Percentiles rank a stretch among this genome's conserved stretches.
phyloP scores from a whole-genome alignment of 2,329 filamentous ascomycete species.

The Pezicula radicicola region DNA sequence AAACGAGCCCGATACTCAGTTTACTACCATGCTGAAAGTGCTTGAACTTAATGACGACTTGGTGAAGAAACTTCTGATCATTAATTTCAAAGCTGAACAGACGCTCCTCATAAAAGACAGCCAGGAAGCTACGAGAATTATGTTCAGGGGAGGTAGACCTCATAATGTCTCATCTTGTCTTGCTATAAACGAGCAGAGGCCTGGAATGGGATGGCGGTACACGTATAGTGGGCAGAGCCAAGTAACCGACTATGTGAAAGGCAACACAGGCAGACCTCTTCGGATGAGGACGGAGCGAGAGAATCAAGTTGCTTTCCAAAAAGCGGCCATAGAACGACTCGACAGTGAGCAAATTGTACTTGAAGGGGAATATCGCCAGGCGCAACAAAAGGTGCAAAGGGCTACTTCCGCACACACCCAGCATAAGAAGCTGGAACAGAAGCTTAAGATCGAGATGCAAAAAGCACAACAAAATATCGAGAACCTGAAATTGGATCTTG shows the following conservation, averaged over 20 bases:
- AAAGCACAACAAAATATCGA: conserved; percentile 57
- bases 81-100: conserved; percentile 80
- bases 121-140: conserved; percentile 62
- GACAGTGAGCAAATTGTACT: conserved; percentile 51
- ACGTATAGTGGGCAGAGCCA: conserved; percentile 40
- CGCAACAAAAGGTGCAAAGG: conserved; percentile 43
- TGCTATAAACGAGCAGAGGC: conserved; percentile 59
- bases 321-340: conserved; percentile 50
- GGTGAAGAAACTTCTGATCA: conserved; percentile 79
- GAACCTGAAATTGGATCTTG: conserved; percentile 54
- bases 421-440: conserved; percentile 42
- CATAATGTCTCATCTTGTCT: conserved; percentile 73
- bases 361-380: conserved; percentile 28
- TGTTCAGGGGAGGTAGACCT: conserved; percentile 58
- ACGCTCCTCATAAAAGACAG: conserved; percentile 71
- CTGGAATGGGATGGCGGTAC: conserved; percentile 59
- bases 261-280: conserved; percentile 33
- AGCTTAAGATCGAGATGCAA: conserved; percentile 55
- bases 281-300: conserved; percentile 81
- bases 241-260: conserved; percentile 45
- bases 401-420: conserved; percentile 35
- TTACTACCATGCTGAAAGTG: conserved; percentile 76
- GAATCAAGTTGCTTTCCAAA: conserved; percentile 56
- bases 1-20: conserved; percentile 71
- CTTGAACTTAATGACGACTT: conserved; percentile 79